These are phyloP conservation scores for Cyclospora cayetanensis DNA, from an alignment of 169 alveolate genomes.

Conservation along the genomic window DNA sequence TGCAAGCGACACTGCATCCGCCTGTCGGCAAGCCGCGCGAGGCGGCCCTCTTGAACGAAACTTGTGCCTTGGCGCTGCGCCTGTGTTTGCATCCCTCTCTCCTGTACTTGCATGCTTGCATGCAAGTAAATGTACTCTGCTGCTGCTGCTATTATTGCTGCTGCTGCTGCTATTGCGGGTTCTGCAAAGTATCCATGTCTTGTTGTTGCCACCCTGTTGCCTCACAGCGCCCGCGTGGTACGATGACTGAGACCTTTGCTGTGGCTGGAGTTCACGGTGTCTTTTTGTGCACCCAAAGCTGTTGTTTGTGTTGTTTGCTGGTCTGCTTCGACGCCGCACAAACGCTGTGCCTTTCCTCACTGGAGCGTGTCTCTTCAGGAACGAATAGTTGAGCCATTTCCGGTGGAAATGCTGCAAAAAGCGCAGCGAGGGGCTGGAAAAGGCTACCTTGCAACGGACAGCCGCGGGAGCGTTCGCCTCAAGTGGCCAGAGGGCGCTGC, in stretches of 20 bases:
- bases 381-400: constrained; percentile 66
- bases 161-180: not conserved
- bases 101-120: too few relatives aligned
- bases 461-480: constrained; percentile 42
- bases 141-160: not conserved
- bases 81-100: too few relatives aligned
- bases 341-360: too few relatives aligned
- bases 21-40: too few relatives aligned
- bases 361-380: constrained; percentile 61
- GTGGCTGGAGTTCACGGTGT: too few relatives aligned
- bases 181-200: not conserved
- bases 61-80: too few relatives aligned
- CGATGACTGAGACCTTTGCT: too few relatives aligned
- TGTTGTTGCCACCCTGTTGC: not conserved
- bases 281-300: too few relatives aligned
- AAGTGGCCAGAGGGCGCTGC: constrained; percentile 71
- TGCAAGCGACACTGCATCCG: too few relatives aligned
- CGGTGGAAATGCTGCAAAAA: constrained; percentile 48
- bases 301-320: too few relatives aligned
- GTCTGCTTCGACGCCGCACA: too few relatives aligned
- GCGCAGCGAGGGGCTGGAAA: constrained; percentile 61
- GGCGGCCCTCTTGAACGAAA: too few relatives aligned
- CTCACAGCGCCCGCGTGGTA: not conserved
- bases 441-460: constrained; percentile 65
- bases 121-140: not conserved